A percentile compares a stretch with the other conserved stretches of the same genome.
Evolutionary conservation across 371 early-diverging fungal species (phyloP).

Genomic region (Mortierella sp.): DNA sequence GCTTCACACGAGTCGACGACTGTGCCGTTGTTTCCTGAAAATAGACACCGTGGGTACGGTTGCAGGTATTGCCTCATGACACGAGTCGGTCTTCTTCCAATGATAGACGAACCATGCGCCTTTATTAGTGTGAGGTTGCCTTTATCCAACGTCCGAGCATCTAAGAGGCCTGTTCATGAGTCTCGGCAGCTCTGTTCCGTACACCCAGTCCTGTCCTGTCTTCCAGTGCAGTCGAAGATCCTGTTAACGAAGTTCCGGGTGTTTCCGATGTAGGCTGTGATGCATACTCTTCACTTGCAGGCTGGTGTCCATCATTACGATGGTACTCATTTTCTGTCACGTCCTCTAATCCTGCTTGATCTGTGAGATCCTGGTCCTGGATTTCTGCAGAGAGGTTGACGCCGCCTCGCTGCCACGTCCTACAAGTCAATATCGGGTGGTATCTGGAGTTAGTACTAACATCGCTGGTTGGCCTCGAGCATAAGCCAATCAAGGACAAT

Average conservation of each 20-base stretch:
- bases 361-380: slow-evolving; percentile 14
- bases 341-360: not conserved
- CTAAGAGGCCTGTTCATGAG: slow-evolving; percentile 8
- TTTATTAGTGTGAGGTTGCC: too few species aligned
- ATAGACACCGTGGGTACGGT: too few species aligned
- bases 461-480: too few species aligned
- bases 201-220: slow-evolving; percentile 24
- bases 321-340: not conserved
- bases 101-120: too few species aligned
- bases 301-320: slow-evolving; percentile 3
- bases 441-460: not conserved
- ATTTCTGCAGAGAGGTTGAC: slow-evolving; percentile 36
- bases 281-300: slow-evolving; percentile 2
- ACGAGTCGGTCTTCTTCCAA: too few species aligned
- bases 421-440: not conserved
- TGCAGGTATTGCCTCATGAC: too few species aligned
- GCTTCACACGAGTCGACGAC: too few species aligned
- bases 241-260: slow-evolving; percentile 3
- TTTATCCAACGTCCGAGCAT: too few species aligned
- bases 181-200: slow-evolving; percentile 9
- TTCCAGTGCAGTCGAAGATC: slow-evolving; percentile 23
- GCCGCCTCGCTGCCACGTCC: slow-evolving; percentile 23
- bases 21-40: too few species aligned
- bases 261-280: slow-evolving; percentile 15
- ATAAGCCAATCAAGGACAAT: not conserved